A percentile compares a stretch with the other conserved stretches of the same genome.
phyloP scores from a whole-genome alignment of 768 basidiomycete genomes.

The Rhodosporidiobolus sp. region DNA sequence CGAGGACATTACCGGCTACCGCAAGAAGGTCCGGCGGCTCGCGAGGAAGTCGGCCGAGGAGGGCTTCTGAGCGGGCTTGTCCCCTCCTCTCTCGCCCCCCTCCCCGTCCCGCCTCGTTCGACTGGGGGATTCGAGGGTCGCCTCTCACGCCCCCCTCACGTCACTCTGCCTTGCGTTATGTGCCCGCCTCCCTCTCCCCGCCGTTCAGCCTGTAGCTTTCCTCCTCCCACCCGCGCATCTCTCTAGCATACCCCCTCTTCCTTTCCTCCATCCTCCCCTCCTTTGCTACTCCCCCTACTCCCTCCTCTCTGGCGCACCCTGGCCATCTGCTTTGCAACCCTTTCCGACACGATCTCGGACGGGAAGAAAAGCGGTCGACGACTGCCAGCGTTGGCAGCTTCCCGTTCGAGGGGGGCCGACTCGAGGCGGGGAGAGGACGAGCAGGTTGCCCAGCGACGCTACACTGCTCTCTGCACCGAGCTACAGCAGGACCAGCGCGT shows the following conservation, averaged over 20 bases:
- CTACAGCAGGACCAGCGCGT: too few relatives aligned
- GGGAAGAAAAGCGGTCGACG: too few relatives aligned
- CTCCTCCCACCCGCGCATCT: too few relatives aligned
- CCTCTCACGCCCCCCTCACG: background rate
- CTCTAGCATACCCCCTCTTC: background rate
- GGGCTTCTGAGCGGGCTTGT: slow-evolving; percentile 51
- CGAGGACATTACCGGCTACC: slow-evolving; percentile 57
- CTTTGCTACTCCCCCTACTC: background rate
- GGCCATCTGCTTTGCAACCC: too few relatives aligned
- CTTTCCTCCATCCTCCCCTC: background rate
- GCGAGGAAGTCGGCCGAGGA: slow-evolving; percentile 86
- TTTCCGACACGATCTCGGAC: background rate
- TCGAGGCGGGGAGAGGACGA: too few relatives aligned
- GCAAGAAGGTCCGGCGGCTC: slow-evolving; percentile 91
- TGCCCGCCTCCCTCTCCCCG: background rate
- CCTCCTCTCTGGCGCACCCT: background rate
- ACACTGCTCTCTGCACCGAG: too few relatives aligned
- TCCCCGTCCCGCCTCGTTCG: background rate
- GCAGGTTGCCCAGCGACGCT: too few relatives aligned
- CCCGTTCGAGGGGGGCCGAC: too few relatives aligned
- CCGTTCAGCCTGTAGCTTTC: background rate
- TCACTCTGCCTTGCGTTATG: too few relatives aligned
- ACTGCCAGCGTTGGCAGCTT: too few relatives aligned
- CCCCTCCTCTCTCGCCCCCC: background rate
- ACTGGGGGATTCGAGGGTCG: background rate